Base-by-base conservation (phyloP, 2,329 filamentous ascomycete species). In the Nemania sp. region DNA sequence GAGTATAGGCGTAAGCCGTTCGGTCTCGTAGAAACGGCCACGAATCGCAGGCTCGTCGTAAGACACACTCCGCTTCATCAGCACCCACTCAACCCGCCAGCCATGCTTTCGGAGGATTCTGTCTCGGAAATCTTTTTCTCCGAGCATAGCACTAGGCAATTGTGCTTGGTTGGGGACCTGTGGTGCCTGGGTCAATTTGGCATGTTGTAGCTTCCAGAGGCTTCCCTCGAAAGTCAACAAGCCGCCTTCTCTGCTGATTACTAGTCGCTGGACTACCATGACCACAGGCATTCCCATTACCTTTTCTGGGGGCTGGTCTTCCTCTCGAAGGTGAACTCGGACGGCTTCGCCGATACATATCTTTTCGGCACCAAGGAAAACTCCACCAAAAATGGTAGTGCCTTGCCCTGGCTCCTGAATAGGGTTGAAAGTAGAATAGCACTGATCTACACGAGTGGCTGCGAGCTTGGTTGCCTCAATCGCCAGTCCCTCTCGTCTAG, bases 21-120 rank as follows among this genome's bases (percentile, higher is more conserved):
- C 73, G n/a, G 81, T 81, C 15, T 83, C 80, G 73, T 87, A 86
- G 73, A 86, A 86, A n/a, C 84, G 77, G 52, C 84, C 84, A 59
- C 78, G 76, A 52, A 86, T 76, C 20, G 76, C 75, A 13, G 70
- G 68, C 67, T 85, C 83, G 34, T 53, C 57, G 50, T 74, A 73
- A 6, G 68, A 62, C 32, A 68, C 67, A 40, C 71, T 67, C 25
- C 57, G 57, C 48, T 69, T 64, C 1, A 73, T 48, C 1, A 64
- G 64, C 12, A 69, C 59, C 77, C 77, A 79, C 40, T 70, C 68
- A 65, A 73, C 76, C 15, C 63, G 59, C 42, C 61, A 62, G 9
- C 67, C 66, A 39, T 64, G 61, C 18, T 56, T 57, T 13, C 49
- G 50, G 25, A 72, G 68, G 43, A 74, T 59, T 2, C 49, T 42